Conservation (phyloP, 2,329 filamentous ascomycete species). For the Nemania sp. region DNA sequence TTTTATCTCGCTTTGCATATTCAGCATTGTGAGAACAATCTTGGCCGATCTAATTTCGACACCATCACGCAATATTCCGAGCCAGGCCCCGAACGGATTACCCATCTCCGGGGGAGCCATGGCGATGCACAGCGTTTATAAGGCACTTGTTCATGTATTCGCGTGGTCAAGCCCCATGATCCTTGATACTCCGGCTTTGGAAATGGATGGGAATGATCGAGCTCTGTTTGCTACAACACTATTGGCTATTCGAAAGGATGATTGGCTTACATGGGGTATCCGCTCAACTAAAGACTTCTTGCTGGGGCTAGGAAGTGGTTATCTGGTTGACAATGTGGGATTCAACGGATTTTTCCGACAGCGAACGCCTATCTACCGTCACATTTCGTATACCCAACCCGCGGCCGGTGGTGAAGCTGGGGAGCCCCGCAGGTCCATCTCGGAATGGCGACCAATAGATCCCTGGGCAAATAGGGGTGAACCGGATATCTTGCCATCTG, state of each 20-base stretch:
- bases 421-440: conserved; percentile 45
- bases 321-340: conserved; percentile 43
- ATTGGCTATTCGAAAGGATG: conserved; percentile 51
- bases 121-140: conserved; percentile 55
- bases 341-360: conserved; percentile 51
- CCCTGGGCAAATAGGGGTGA: conserved; percentile 44
- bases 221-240: conserved; percentile 49
- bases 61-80: conserved; percentile 34
- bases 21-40: conserved; percentile 59
- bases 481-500: conserved; percentile 32
- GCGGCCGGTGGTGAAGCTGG: conserved; percentile 41
- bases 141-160: conserved; percentile 56
- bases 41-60: conserved; percentile 52
- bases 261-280: conserved; percentile 54
- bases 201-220: conserved; percentile 52
- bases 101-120: conserved; percentile 37
- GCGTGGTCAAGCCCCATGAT: conserved; percentile 49
- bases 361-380: conserved; percentile 42
- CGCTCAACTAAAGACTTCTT: conserved; percentile 56
- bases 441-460: conserved; percentile 47
- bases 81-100: conserved; percentile 34
- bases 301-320: conserved; percentile 51
- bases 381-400: conserved; percentile 41
- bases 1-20: conserved; percentile 62
- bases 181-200: conserved; percentile 49